phyloP scores from a whole-genome alignment of 163 green algal genomes.

The Prototheca stagnorum region DNA sequence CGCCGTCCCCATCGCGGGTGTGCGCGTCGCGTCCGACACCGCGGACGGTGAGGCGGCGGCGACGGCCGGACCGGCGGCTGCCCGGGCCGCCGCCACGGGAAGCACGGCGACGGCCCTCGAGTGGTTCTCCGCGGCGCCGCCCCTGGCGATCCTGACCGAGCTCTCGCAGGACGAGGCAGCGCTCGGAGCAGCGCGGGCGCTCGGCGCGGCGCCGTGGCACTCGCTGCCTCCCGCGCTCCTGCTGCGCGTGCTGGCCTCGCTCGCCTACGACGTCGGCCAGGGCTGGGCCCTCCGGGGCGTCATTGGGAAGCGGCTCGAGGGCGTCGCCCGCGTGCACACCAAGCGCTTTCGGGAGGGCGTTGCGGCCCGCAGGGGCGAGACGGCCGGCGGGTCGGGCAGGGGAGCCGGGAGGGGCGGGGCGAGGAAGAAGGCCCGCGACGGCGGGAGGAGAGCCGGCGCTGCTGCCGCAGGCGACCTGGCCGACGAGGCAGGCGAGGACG shows the following conservation, averaged over 20 bases:
- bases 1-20: too few relatives aligned
- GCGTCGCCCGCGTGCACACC: conserved; percentile 8
- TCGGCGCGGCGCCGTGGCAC: conserved; percentile 24
- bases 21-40: neutral
- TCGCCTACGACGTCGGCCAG: conserved; percentile 54
- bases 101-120: neutral
- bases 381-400: conserved; percentile 1
- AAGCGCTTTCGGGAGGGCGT: conserved; percentile 5
- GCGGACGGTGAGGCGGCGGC: neutral
- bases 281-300: conserved; percentile 23
- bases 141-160: conserved; percentile 2
- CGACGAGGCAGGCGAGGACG: conserved; percentile 2
- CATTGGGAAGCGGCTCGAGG: conserved; percentile 24
- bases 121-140: conserved; percentile 1
- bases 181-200: conserved; percentile 20
- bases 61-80: neutral
- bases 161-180: conserved; percentile 21
- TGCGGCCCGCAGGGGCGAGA: too few relatives aligned
- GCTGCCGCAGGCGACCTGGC: conserved; percentile 2
- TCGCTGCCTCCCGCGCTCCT: conserved; percentile 28
- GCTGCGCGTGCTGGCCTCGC: conserved; percentile 38
- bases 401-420: neutral
- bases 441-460: neutral
- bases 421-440: neutral
- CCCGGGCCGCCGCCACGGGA: too few relatives aligned